Conservation (phyloP, 805 yeast species). For the Saturnispora saitoi region DNA sequence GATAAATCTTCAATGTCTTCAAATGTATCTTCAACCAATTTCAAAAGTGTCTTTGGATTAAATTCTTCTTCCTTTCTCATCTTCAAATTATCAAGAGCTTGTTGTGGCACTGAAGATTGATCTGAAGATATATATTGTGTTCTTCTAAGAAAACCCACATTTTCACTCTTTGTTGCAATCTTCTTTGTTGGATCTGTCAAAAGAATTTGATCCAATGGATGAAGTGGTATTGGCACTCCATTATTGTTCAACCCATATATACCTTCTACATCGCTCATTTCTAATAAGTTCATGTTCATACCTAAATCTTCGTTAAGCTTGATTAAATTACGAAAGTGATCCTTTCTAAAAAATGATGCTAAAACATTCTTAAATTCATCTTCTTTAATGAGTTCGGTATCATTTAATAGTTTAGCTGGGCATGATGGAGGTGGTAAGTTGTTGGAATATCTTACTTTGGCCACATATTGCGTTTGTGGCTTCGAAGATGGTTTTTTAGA, state of each 20-base stretch:
- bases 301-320: constrained; percentile 58
- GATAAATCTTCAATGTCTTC: constrained; percentile 36
- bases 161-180: constrained; percentile 29
- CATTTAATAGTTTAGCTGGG: constrained; percentile 72
- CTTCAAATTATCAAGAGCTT: constrained; percentile 18
- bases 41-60: constrained; percentile 57
- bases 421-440: constrained; percentile 89
- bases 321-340: constrained; percentile 57
- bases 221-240: constrained; percentile 36
- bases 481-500: constrained; percentile 2
- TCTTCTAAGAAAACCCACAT: constrained; percentile 67
- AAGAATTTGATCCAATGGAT: constrained; percentile 68
- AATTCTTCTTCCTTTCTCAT: constrained; percentile 29
- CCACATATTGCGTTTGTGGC: constrained; percentile 39
- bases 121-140: constrained; percentile 84
- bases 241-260: constrained; percentile 14
- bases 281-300: constrained; percentile 62
- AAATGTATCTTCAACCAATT: constrained; percentile 72
- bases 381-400: constrained; percentile 23
- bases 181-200: constrained; percentile 70
- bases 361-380: constrained; percentile 48
- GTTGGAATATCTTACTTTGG: constrained; percentile 75
- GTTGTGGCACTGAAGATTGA: constrained; percentile 17
- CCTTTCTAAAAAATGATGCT: constrained; percentile 65
- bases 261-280: constrained; percentile 43